phyloP scores from a whole-genome alignment of 1,284 basidiomycete genomes.

The Irpex lacteus region DNA sequence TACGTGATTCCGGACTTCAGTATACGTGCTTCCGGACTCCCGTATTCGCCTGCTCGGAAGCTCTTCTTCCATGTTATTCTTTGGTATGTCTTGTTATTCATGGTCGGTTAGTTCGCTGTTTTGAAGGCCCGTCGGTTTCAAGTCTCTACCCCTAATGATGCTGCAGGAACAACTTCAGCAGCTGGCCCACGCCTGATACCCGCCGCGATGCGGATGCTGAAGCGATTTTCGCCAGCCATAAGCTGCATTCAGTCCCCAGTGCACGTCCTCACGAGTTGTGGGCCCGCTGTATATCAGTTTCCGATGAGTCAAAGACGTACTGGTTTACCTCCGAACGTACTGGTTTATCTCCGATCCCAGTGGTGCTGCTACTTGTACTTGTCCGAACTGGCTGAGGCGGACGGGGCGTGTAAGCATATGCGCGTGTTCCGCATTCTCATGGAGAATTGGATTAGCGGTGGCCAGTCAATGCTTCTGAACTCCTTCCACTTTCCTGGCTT shows the following conservation, averaged over 20 bases:
- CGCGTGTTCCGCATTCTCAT: constrained; percentile 18
- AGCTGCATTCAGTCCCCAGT: neutral
- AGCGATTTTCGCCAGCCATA: neutral
- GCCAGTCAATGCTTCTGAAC: neutral
- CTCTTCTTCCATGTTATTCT: too few relatives aligned
- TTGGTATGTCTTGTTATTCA: too few relatives aligned
- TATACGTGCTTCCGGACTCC: too few relatives aligned
- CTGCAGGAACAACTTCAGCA: neutral
- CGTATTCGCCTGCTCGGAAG: too few relatives aligned
- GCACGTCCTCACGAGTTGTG: neutral
- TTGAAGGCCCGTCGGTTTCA: neutral
- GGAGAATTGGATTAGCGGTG: neutral
- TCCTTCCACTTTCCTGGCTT: neutral
- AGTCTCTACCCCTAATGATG: neutral
- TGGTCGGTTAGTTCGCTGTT: neutral
- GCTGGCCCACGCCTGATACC: too few relatives aligned
- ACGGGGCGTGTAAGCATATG: constrained; percentile 32
- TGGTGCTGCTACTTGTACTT: constrained; percentile 20
- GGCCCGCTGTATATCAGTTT: neutral
- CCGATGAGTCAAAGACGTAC: neutral
- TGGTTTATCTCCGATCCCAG: neutral
- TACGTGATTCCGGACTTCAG: too few relatives aligned
- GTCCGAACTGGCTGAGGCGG: constrained; percentile 24
- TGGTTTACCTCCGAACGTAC: too few relatives aligned
- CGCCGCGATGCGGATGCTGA: neutral